These are phyloP conservation scores for Penicillium capsulatum DNA, from an alignment of 2,329 filamentous ascomycete genomes.

Conservation along the genomic window DNA sequence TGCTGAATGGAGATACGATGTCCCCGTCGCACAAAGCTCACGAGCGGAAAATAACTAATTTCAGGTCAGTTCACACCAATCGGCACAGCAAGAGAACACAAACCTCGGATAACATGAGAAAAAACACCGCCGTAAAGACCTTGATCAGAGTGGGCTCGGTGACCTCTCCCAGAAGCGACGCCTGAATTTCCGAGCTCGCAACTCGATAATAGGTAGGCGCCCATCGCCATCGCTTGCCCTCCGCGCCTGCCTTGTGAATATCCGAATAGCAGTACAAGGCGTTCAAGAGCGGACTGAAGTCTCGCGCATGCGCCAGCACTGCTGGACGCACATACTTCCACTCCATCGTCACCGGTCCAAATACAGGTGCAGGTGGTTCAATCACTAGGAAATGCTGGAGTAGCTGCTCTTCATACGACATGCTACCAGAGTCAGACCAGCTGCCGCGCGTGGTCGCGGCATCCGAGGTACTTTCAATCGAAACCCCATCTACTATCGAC, in stretches of 20 bases:
- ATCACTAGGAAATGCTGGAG: slow-evolving; percentile 27
- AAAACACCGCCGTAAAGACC: slow-evolving; percentile 29
- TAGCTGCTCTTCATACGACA: slow-evolving; percentile 29
- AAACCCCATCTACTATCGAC: slow-evolving; percentile 14
- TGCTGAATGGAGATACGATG: slow-evolving; percentile 31
- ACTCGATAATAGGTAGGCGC: slow-evolving; percentile 30
- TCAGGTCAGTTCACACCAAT: not conserved
- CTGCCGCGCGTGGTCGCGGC: slow-evolving; percentile 10
- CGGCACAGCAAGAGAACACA: not conserved
- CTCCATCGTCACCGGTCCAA: slow-evolving; percentile 30
- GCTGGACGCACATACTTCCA: slow-evolving; percentile 31
- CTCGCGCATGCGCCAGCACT: slow-evolving; percentile 24
- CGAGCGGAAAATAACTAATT: slow-evolving; percentile 27
- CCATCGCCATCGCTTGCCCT: slow-evolving; percentile 26
- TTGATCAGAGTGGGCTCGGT: slow-evolving; percentile 22
- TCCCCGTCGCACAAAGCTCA: slow-evolving; percentile 25
- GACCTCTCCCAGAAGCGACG: slow-evolving; percentile 26
- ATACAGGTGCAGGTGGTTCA: slow-evolving; percentile 30
- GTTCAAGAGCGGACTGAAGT: slow-evolving; percentile 25
- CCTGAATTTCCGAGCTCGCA: slow-evolving; percentile 30
- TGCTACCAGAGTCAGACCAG: slow-evolving; percentile 20
- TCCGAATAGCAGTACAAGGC: slow-evolving; percentile 35
- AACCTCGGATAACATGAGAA: slow-evolving; percentile 38
- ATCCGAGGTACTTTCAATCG: slow-evolving; percentile 15
- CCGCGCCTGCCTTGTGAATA: slow-evolving; percentile 25